Evolutionary conservation across 2,329 filamentous ascomycete species (phyloP).

Genomic region (Colletotrichum sp.): DNA sequence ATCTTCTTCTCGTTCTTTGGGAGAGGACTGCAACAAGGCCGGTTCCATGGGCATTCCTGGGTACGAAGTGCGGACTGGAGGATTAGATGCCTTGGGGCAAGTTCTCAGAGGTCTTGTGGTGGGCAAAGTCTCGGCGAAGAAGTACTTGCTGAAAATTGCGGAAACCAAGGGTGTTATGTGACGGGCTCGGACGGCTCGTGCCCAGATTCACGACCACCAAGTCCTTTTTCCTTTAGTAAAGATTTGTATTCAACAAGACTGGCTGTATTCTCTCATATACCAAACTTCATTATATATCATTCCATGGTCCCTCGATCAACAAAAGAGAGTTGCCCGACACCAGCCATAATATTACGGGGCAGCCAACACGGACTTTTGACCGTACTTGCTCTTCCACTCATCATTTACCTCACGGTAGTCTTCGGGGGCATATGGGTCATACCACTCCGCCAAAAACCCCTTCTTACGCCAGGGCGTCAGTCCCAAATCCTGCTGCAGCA

Average conservation of each 20-base stretch:
- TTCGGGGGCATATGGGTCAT: slow-evolving; percentile 60
- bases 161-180: neutral
- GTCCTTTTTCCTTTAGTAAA: neutral
- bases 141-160: neutral
- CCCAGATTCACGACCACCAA: neutral
- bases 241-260: too few species aligned
- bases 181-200: neutral
- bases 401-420: slow-evolving; percentile 61
- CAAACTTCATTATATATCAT: neutral
- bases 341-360: neutral
- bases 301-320: neutral
- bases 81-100: neutral
- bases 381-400: slow-evolving; percentile 48
- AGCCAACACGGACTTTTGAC: neutral
- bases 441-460: slow-evolving; percentile 55
- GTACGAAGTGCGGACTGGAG: too few species aligned
- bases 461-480: slow-evolving; percentile 62
- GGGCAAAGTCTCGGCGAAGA: neutral
- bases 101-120: neutral
- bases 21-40: too few species aligned
- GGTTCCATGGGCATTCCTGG: too few species aligned
- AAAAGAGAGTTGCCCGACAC: neutral
- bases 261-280: neutral
- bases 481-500: slow-evolving; percentile 70
- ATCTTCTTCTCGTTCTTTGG: too few species aligned